These are phyloP conservation scores for Lindgomyces ingoldianus DNA, from an alignment of 495 filamentous ascomycete genomes.

Conservation along the genomic window DNA sequence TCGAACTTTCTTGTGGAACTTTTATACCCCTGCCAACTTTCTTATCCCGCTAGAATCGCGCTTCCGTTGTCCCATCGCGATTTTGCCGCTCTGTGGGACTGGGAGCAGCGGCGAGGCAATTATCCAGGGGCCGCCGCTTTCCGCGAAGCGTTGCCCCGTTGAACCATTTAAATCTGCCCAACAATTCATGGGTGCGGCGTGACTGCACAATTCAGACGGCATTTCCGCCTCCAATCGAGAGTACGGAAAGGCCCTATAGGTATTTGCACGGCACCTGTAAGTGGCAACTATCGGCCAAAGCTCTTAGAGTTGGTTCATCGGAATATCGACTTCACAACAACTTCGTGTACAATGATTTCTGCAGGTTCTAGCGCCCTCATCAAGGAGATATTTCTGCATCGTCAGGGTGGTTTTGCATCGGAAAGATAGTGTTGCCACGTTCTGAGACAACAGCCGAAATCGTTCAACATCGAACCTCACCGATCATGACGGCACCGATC, in stretches of 20 bases:
- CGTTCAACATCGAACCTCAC: background rate
- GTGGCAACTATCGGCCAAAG: background rate
- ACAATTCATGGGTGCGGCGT: too few species aligned
- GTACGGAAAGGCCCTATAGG: too few species aligned
- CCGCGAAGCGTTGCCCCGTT: too few species aligned
- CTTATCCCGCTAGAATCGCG: background rate
- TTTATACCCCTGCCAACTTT: background rate
- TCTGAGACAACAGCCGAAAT: constrained; percentile 9
- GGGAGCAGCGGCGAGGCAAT: constrained; percentile 9
- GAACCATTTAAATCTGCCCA: too few species aligned
- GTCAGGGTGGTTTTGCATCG: background rate
- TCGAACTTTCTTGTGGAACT: background rate
- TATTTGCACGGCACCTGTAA: background rate
- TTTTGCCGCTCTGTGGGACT: constrained; percentile 7
- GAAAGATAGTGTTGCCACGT: constrained; percentile 8
- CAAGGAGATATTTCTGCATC: background rate
- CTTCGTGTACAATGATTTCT: too few species aligned
- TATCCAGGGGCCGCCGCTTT: constrained; percentile 12
- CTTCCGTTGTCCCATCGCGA: background rate
- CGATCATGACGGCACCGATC: background rate
- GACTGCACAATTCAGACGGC: too few species aligned
- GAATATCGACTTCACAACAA: background rate
- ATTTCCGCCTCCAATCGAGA: too few species aligned
- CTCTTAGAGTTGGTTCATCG: too few species aligned
- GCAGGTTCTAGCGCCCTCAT: too few species aligned